These are phyloP conservation scores for Senecio squalidus DNA, from an alignment of 140 eudicot genomes.

Conservation along the genomic window DNA sequence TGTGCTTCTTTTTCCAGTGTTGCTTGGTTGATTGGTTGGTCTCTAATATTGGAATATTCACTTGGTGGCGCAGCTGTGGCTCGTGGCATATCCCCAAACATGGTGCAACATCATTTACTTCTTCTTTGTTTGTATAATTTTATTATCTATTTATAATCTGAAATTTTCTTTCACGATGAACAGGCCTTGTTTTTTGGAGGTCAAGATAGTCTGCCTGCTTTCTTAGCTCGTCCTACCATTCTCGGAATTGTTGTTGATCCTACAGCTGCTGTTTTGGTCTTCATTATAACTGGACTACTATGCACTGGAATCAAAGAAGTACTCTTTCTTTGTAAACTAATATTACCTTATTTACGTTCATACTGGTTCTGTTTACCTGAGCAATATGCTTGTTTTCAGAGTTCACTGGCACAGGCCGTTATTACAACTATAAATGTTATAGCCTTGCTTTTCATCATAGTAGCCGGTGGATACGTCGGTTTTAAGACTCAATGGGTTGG, in stretches of 20 bases:
- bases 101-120: conserved; percentile 35
- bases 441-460: conserved; percentile 54
- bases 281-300: conserved; percentile 67
- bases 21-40: conserved; percentile 99
- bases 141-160: neutral
- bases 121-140: neutral
- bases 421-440: conserved; percentile 50
- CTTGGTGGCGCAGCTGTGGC: conserved; percentile 99
- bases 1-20: conserved; percentile 39
- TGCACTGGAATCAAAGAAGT: conserved; percentile 98
- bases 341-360: neutral
- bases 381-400: conserved; percentile 27
- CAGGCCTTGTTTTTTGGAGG: conserved; percentile 95
- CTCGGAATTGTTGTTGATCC: conserved; percentile 84
- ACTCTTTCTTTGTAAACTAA: neutral
- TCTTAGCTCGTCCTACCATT: conserved; percentile 74
- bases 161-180: neutral
- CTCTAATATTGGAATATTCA: conserved; percentile 85
- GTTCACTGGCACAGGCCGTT: conserved; percentile 58
- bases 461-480: conserved; percentile 64
- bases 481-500: conserved; percentile 63
- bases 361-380: conserved; percentile 8
- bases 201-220: conserved; percentile 58
- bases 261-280: conserved; percentile 82
- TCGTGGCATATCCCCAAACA: conserved; percentile 96